Conservation (phyloP, 1,284 basidiomycete genomes). For the Inonotus obliquus region DNA sequence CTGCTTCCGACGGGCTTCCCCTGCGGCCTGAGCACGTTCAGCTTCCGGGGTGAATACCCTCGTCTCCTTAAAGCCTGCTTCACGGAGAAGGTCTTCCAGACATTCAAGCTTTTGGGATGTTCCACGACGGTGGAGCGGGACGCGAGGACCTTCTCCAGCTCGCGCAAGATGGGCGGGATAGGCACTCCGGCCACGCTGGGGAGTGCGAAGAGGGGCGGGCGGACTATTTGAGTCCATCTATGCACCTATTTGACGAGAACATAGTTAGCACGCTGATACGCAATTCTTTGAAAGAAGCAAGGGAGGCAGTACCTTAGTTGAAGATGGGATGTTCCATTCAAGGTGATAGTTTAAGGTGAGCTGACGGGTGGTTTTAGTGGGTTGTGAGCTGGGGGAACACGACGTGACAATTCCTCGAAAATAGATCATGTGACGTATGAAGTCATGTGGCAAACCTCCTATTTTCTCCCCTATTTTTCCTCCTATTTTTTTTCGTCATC, state of each 20-base stretch:
- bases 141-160: slow-evolving; percentile 25
- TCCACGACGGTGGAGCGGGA: slow-evolving; percentile 68
- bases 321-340: background rate
- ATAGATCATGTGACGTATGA: background rate
- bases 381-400: background rate
- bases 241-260: background rate
- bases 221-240: slow-evolving; percentile 10
- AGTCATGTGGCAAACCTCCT: background rate
- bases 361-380: background rate
- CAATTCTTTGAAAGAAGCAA: background rate
- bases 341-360: background rate
- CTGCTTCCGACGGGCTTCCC: slow-evolving; percentile 28
- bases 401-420: background rate
- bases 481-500: background rate
- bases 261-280: no score
- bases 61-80: slow-evolving; percentile 88
- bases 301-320: background rate
- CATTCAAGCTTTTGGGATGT: slow-evolving; percentile 76
- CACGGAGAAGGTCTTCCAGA: slow-evolving; percentile 75
- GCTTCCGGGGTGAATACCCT: slow-evolving; percentile 80
- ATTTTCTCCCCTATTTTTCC: background rate
- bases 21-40: slow-evolving; percentile 41
- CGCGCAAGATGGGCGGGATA: slow-evolving; percentile 13
- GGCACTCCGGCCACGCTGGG: slow-evolving; percentile 9
- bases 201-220: background rate